phyloP scores from a whole-genome alignment of 345 rosid genomes.

The Luvunga scandens region DNA sequence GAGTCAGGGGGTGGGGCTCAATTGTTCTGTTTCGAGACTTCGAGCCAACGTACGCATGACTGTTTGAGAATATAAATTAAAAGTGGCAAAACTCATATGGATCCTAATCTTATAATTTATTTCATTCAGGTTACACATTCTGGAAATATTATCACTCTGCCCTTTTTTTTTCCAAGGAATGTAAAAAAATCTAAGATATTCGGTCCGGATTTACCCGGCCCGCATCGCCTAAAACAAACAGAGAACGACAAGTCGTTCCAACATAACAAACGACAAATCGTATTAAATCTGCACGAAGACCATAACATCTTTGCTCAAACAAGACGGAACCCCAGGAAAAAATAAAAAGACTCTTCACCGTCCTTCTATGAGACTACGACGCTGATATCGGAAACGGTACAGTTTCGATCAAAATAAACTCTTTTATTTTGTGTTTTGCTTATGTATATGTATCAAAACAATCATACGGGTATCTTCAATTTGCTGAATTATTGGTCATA shows the following conservation, averaged over 20 bases:
- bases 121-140: background rate
- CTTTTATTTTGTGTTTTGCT: background rate
- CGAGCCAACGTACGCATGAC: too few relatives aligned
- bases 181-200: too few relatives aligned
- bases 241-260: background rate
- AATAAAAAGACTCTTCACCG: background rate
- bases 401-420: background rate
- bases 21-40: too few relatives aligned
- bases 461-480: background rate
- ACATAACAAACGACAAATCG: background rate
- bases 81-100: background rate
- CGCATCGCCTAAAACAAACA: too few relatives aligned
- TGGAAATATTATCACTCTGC: too few relatives aligned
- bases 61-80: too few relatives aligned
- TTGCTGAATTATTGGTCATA: background rate
- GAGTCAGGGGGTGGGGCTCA: background rate
- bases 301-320: background rate
- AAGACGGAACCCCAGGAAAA: background rate
- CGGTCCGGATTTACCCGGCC: too few relatives aligned
- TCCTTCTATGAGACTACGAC: background rate
- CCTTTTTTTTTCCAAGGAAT: too few relatives aligned
- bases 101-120: too few relatives aligned
- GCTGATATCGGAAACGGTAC: background rate
- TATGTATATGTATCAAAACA: background rate
- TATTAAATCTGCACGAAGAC: background rate